These are phyloP conservation scores for Aspergillus ostianus DNA, from an alignment of 495 filamentous ascomycete genomes.

Conservation along the genomic window DNA sequence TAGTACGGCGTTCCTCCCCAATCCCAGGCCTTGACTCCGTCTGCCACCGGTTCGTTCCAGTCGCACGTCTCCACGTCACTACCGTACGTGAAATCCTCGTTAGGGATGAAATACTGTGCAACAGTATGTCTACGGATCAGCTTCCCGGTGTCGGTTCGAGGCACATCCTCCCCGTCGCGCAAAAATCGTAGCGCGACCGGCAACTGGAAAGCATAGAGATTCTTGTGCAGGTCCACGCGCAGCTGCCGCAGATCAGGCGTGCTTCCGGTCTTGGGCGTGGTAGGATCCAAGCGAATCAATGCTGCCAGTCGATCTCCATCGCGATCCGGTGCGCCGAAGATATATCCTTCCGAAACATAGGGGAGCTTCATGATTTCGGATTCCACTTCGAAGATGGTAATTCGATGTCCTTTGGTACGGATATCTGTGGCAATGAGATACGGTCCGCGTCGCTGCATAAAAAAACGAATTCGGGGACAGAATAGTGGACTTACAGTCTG, in stretches of 20 bases:
- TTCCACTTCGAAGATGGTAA: slow-evolving; percentile 14
- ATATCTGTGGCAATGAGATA: not conserved
- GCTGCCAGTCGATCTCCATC: not conserved
- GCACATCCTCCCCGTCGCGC: slow-evolving; percentile 4
- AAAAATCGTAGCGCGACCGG: slow-evolving; percentile 2
- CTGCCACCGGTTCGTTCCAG: slow-evolving; percentile 1
- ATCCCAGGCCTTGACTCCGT: not conserved
- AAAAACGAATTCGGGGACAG: not conserved
- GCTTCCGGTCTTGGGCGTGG: not conserved
- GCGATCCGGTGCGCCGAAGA: slow-evolving; percentile 9
- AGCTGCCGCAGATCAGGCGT: not conserved
- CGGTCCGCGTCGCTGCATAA: not conserved
- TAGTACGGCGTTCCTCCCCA: slow-evolving; percentile 1
- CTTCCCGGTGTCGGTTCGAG: slow-evolving; percentile 1
- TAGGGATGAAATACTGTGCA: not conserved
- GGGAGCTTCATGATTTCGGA: slow-evolving; percentile 6
- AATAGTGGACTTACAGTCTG: slow-evolving; percentile 9
- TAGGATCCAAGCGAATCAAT: not conserved
- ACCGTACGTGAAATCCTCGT: not conserved
- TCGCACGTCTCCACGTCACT: not conserved
- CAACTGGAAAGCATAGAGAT: slow-evolving; percentile 4
- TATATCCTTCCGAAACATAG: slow-evolving; percentile 11
- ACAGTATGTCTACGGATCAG: not conserved
- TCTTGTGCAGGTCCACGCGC: not conserved
- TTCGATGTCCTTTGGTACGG: not conserved